Evolutionary conservation across 345 rosid genomes (phyloP).

Genomic region (Lepidium sativum): DNA sequence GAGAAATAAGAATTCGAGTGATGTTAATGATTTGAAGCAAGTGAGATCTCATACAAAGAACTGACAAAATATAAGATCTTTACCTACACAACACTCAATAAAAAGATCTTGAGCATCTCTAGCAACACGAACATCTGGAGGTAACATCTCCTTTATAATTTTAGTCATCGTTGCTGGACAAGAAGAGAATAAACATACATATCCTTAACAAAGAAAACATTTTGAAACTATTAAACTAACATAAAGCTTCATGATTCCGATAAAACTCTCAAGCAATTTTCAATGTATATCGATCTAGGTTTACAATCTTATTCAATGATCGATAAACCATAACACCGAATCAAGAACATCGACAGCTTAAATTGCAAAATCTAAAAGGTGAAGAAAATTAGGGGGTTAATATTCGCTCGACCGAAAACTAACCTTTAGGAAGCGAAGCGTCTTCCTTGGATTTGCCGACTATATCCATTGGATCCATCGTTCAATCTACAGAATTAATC

Average conservation of each 20-base stretch:
- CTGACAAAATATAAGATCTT: slow-evolving; percentile 6
- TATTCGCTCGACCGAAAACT: background rate
- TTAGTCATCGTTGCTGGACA: slow-evolving; percentile 96
- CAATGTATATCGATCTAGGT: background rate
- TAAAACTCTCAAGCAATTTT: background rate
- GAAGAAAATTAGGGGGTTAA: background rate
- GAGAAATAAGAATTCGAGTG: slow-evolving; percentile 1
- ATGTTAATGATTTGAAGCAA: background rate
- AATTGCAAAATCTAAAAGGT: background rate
- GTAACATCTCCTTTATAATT: slow-evolving; percentile 98
- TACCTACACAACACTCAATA: slow-evolving; percentile 99
- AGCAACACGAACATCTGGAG: slow-evolving; percentile 98
- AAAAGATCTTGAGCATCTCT: slow-evolving; percentile 99
- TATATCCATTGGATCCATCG: slow-evolving; percentile 98
- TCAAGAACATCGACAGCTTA: slow-evolving; percentile 1
- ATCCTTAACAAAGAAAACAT: no score
- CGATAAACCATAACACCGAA: slow-evolving; percentile 18
- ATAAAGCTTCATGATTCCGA: background rate
- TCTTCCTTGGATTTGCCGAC: slow-evolving; percentile 99
- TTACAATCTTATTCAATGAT: slow-evolving; percentile 10
- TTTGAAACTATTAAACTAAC: no score
- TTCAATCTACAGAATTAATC: slow-evolving; percentile 26
- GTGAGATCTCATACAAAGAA: background rate
- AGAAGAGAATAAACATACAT: background rate
- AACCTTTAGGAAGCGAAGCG: slow-evolving; percentile 99